phyloP scores from a whole-genome alignment of 225 moss, liverwort and hornwort species.

The Asterella californica region DNA sequence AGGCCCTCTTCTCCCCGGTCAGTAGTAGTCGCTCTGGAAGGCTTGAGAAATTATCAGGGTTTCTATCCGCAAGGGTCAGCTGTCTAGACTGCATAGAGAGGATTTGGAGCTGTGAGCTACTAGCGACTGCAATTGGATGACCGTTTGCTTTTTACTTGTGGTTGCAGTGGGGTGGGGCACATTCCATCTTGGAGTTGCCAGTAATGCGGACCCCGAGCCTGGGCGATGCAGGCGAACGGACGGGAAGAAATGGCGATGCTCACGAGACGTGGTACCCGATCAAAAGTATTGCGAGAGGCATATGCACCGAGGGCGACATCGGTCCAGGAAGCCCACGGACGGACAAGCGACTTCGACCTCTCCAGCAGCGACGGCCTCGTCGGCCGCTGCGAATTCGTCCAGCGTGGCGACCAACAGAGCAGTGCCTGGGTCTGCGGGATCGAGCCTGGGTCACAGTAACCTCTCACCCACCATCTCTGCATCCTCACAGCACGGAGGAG shows the following conservation, averaged over 20 bases:
- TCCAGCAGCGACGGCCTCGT: conserved; percentile 68
- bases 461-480: conserved; percentile 79
- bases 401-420: conserved; percentile 61
- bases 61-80: too few relatives aligned
- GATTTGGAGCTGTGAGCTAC: not conserved
- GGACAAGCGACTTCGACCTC: conserved; percentile 77
- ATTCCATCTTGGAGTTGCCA: conserved; percentile 84
- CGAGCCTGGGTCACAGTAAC: conserved; percentile 45
- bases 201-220: conserved; percentile 94
- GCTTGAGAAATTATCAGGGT: too few relatives aligned
- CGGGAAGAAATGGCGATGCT: conserved; percentile 98
- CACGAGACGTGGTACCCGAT: conserved; percentile 91
- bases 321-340: conserved; percentile 80
- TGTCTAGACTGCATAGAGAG: too few relatives aligned
- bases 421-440: conserved; percentile 49
- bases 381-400: conserved; percentile 56
- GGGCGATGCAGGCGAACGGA: conserved; percentile 95
- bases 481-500: conserved; percentile 49
- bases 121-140: too few relatives aligned
- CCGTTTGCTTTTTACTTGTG: not conserved
- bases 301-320: conserved; percentile 99
- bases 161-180: conserved; percentile 85
- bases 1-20: too few relatives aligned
- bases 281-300: conserved; percentile 99
- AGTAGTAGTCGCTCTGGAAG: too few relatives aligned